Conservation (phyloP, 257 asterid genomes). For the Ligustrum vulgare region DNA sequence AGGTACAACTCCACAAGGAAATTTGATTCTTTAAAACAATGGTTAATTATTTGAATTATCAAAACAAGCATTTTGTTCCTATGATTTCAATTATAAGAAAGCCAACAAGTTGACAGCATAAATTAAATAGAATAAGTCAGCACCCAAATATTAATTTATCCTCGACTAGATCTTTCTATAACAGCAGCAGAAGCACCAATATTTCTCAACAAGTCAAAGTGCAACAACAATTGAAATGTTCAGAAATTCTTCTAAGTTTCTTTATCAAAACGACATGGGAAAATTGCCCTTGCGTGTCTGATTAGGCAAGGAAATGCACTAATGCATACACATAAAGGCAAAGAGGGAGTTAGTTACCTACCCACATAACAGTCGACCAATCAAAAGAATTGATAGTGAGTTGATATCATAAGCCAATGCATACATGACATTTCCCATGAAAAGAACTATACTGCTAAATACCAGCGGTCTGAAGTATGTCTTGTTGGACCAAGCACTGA, state of each 20-base stretch:
- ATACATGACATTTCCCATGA: constrained; percentile 69
- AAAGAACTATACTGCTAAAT: constrained; percentile 86
- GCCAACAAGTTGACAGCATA: not conserved
- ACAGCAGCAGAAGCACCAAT: not conserved
- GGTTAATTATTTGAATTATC: too few species aligned
- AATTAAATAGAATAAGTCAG: not conserved
- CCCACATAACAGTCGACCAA: constrained; percentile 95
- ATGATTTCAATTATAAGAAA: not conserved
- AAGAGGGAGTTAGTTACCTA: constrained; percentile 37
- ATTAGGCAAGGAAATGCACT: constrained; percentile 9
- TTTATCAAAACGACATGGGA: not conserved
- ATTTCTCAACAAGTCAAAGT: not conserved
- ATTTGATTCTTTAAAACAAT: not conserved
- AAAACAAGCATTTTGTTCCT: not conserved
- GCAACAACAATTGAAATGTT: not conserved
- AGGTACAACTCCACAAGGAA: not conserved
- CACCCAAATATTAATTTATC: not conserved
- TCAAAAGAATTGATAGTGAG: constrained; percentile 64
- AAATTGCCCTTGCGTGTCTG: not conserved
- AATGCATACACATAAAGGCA: constrained; percentile 8
- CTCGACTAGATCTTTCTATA: not conserved
- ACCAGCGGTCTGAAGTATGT: constrained; percentile 86
- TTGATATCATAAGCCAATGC: constrained; percentile 86
- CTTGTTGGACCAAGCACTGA: constrained; percentile 98
- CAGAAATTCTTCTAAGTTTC: not conserved